These are phyloP conservation scores for Trametes maxima DNA, from an alignment of 768 basidiomycete genomes.

Conservation along the genomic window DNA sequence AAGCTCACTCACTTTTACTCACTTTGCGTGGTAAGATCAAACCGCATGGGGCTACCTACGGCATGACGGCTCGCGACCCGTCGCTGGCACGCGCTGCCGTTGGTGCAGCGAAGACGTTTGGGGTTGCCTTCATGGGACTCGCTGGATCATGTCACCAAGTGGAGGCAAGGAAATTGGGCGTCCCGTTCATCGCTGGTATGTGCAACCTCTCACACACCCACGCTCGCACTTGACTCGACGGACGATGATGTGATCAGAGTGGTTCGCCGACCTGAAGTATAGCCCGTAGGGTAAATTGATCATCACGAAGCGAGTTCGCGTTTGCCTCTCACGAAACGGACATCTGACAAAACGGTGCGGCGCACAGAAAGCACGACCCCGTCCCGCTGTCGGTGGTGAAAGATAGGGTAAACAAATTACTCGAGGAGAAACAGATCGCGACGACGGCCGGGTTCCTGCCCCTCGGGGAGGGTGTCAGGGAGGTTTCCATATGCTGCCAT, in stretches of 20 bases:
- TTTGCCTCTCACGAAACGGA: not conserved
- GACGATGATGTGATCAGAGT: constrained; percentile 43
- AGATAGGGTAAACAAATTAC: constrained; percentile 48
- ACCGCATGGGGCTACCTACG: constrained; percentile 64
- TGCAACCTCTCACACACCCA: not conserved
- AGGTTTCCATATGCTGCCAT: constrained; percentile 67
- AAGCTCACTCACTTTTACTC: not conserved
- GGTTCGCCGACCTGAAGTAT: constrained; percentile 71
- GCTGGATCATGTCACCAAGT: constrained; percentile 64
- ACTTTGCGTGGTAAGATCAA: constrained; percentile 45
- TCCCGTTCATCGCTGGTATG: constrained; percentile 63
- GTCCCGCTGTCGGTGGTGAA: constrained; percentile 46
- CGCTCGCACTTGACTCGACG: not conserved
- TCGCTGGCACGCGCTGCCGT: constrained; percentile 58
- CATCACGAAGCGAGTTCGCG: constrained; percentile 52
- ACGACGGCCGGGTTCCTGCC: constrained; percentile 48
- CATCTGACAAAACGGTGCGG: not conserved
- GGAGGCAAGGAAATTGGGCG: constrained; percentile 54
- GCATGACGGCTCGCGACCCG: constrained; percentile 57
- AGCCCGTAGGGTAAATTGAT: constrained; percentile 55
- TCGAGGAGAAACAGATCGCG: constrained; percentile 48
- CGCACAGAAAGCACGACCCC: constrained; percentile 51
- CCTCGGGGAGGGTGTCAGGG: constrained; percentile 44
- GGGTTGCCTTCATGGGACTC: constrained; percentile 60
- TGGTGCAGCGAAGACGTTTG: constrained; percentile 55